Evolutionary conservation across 2,329 filamentous ascomycete species (phyloP), one percentile per base, ranked within the genome.

Genomic region (Monosporascus sp.): DNA sequence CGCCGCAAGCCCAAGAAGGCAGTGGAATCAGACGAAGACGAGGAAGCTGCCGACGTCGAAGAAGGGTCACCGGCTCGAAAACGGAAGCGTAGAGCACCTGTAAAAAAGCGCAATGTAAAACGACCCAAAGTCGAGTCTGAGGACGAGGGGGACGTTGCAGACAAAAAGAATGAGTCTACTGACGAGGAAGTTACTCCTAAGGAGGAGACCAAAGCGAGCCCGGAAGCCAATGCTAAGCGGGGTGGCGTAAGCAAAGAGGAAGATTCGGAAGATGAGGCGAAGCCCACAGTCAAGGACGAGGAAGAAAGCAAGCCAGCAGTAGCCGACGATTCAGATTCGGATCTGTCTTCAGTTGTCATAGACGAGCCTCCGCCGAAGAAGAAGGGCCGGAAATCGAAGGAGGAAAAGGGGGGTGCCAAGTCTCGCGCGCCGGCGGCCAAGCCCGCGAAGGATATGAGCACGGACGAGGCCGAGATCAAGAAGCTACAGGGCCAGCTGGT

Each of bases 381-480:
- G 49, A 78, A 78, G 27, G 83, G 79, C 65, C 80, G 78, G 61
- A 86, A 82, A 60, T 53, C 66, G 47, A 74, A 74, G 56, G 69
- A 75, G 64, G 40, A 71, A 56, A 67, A 77, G 66, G 64, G 73
- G 68, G 57, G 69, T 63, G 55, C 68, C 17, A 79, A 78, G 56
- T 20, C 70, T 14, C 78, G 77, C 55, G 63, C 70, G 2, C 66
- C 73, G 19, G 67, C 68, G 9, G 43, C 57, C 22, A 69, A 67
- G 40, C 63, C 66, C 36, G 44, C 67, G 1, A 66, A 70, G 31
- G 72, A 78, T 37, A 16, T 61, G 16, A 69, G 85, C 19, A 82
- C 87, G 0, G 82, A 91, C 56, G 84, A 90, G 55, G 85, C 82
- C 3, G 89, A 96, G 68, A 88, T 97, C 67, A 97, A 96, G 71